Evolutionary conservation across 1,284 basidiomycete genomes (phyloP), one percentile per base, ranked within the genome.

Genomic region (Trametes polyzona): DNA sequence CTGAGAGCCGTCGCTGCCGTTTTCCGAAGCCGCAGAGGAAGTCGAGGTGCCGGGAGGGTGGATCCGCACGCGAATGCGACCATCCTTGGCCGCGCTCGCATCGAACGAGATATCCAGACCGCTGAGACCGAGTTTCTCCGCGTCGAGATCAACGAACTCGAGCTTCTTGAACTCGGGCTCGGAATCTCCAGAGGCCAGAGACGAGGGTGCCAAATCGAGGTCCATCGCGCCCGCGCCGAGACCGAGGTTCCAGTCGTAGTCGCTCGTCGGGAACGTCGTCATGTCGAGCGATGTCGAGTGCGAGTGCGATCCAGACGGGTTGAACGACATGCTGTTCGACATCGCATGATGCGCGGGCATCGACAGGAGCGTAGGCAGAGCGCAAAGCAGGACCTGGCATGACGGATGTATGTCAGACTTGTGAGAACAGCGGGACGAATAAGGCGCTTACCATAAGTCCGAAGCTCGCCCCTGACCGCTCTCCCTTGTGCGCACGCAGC

Each of bases 101-200:
- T 89, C 87, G 65, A 91, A 89, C 40, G 86, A 87, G 67, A 92
- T 85, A 64, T 88, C 83, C 52, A 91, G 74, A 43, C 80, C 83
- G 55, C 80, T 80, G 43, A 88, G 75, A 47, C 75, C 80, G 32
- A 82, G 76, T 30, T 77, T 76, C 51, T 81, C 76, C 33, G 77
- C 76, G 47, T 78, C 78, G 44, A 76, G 65, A 59, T 83, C 79
- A 24, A 78, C 74, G 62, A 87, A 83, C 67, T 85, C 83, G 30
- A 84, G 79, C 64, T 80, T 83, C 51, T 72, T 71, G 52, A 76
- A 65, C 44, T 64, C 55, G 44, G 60, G 40, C 44, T 51, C 58
- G 8, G 59, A 72, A 59, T 61, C 69, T 54, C 59, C 67, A 36
- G 67, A 46, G 9, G 37, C 14, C 41, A 59, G 46, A 7, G 58